Evolutionary conservation across 768 basidiomycete species (phyloP).

Genomic region (Dioszegia crocea): DNA sequence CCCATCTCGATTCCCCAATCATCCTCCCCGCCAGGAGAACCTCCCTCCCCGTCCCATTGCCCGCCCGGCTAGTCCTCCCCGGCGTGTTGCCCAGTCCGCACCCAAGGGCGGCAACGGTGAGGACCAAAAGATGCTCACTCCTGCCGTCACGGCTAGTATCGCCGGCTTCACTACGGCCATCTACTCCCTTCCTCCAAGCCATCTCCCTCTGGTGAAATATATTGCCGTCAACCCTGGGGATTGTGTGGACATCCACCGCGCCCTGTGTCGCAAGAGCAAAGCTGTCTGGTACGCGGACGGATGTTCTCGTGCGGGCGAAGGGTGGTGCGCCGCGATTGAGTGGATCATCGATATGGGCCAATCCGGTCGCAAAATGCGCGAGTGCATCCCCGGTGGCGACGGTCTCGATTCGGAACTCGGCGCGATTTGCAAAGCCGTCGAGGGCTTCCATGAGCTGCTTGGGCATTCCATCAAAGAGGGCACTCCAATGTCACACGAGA

Average conservation of each 20-base stretch:
- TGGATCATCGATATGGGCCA: slow-evolving; percentile 35
- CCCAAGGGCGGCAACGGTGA: background rate
- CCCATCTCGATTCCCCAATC: slow-evolving; percentile 4
- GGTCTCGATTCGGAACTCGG: slow-evolving; percentile 46
- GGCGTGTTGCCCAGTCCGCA: slow-evolving; percentile 8
- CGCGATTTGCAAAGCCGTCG: slow-evolving; percentile 44
- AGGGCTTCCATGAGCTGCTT: slow-evolving; percentile 39
- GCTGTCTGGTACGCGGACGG: slow-evolving; percentile 44
- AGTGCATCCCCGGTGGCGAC: slow-evolving; percentile 35
- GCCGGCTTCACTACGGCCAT: slow-evolving; percentile 28
- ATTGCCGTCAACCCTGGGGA: slow-evolving; percentile 33
- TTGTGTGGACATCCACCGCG: slow-evolving; percentile 37
- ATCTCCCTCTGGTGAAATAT: slow-evolving; percentile 40
- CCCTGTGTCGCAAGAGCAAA: slow-evolving; percentile 18
- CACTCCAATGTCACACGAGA: slow-evolving; percentile 32
- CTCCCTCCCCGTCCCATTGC: slow-evolving; percentile 4
- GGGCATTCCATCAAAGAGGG: slow-evolving; percentile 28
- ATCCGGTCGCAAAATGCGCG: slow-evolving; percentile 44
- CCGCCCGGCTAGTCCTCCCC: slow-evolving; percentile 6
- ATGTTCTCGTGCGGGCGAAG: slow-evolving; percentile 40
- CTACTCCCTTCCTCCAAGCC: slow-evolving; percentile 32
- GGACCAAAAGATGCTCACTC: slow-evolving; percentile 20
- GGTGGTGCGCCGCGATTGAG: slow-evolving; percentile 48
- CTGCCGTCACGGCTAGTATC: slow-evolving; percentile 26
- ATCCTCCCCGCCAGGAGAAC: slow-evolving; percentile 7